phyloP scores from a whole-genome alignment of 2,329 filamentous ascomycete genomes.

The Fusarium solani-melongenae region DNA sequence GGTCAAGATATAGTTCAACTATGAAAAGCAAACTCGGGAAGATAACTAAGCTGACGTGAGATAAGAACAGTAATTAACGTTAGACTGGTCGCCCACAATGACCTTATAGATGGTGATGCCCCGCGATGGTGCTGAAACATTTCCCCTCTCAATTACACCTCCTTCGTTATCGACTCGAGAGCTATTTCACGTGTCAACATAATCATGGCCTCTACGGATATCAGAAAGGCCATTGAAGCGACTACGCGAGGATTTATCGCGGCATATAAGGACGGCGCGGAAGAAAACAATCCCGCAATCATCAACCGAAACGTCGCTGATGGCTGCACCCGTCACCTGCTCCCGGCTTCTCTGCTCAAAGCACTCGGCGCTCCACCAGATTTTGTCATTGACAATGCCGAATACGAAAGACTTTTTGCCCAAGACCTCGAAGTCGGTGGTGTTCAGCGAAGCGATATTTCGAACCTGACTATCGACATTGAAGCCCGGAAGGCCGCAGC shows the following conservation, averaged over 20 bases:
- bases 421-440: slow-evolving; percentile 9
- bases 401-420: slow-evolving; percentile 9
- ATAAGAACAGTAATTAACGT: not conserved
- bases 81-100: not conserved
- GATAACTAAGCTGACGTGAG: not conserved
- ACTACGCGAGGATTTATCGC: slow-evolving; percentile 6
- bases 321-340: slow-evolving; percentile 14
- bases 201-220: not conserved
- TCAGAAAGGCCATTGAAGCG: slow-evolving; percentile 14
- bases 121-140: not conserved
- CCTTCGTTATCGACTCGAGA: not conserved
- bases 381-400: slow-evolving; percentile 14
- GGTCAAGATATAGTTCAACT: not conserved
- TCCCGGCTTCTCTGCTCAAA: slow-evolving; percentile 1
- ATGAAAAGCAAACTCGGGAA: not conserved
- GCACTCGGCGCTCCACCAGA: not conserved
- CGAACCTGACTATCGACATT: slow-evolving; percentile 14
- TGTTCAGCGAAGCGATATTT: not conserved
- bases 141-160: not conserved
- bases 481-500: slow-evolving; percentile 9
- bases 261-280: slow-evolving; percentile 13
- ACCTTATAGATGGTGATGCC: not conserved
- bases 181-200: no score
- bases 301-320: slow-evolving; percentile 8
- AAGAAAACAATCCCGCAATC: slow-evolving; percentile 2